phyloP scores from a whole-genome alignment of 2,329 filamentous ascomycete genomes.

The Pleurostoma richardsiae region DNA sequence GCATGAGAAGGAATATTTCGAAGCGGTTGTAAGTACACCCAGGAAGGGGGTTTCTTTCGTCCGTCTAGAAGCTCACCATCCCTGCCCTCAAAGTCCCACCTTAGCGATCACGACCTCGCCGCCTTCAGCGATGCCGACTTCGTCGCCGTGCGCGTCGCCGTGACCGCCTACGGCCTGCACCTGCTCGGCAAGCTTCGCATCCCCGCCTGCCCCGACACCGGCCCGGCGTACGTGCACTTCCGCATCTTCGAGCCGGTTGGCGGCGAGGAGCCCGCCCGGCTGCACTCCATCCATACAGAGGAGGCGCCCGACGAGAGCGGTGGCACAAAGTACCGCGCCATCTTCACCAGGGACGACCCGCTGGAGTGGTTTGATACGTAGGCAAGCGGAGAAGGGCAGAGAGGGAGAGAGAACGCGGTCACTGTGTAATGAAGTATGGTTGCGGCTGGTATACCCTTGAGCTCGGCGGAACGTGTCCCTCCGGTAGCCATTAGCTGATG shows the following conservation, averaged over 20 bases:
- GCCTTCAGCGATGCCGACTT: constrained; percentile 32
- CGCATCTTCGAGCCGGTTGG: constrained; percentile 37
- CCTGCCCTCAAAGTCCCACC: constrained; percentile 14
- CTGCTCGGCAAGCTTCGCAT: constrained; percentile 44
- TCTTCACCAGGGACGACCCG: constrained; percentile 39
- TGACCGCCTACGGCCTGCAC: constrained; percentile 41
- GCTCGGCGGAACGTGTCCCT: no score
- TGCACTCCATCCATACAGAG: constrained; percentile 44
- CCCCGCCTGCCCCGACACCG: constrained; percentile 29
- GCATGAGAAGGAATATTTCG: constrained; percentile 51
- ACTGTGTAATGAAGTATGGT: no score
- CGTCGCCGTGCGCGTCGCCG: constrained; percentile 35
- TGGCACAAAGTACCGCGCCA: constrained; percentile 36
- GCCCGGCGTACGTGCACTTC: constrained; percentile 40
- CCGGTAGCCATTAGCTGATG: background rate
- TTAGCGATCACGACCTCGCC: constrained; percentile 31
- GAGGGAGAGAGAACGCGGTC: no score
- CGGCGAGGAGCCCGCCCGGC: constrained; percentile 23
- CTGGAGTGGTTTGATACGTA: constrained; percentile 51
- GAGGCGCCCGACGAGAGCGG: constrained; percentile 36
- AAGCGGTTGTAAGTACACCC: constrained; percentile 31
- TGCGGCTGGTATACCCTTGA: no score
- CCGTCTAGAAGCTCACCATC: no score
- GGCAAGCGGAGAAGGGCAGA: background rate
- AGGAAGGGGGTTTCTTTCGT: background rate